phyloP scores from a whole-genome alignment of 805 yeast species.

The Ogataea ramenticola region DNA sequence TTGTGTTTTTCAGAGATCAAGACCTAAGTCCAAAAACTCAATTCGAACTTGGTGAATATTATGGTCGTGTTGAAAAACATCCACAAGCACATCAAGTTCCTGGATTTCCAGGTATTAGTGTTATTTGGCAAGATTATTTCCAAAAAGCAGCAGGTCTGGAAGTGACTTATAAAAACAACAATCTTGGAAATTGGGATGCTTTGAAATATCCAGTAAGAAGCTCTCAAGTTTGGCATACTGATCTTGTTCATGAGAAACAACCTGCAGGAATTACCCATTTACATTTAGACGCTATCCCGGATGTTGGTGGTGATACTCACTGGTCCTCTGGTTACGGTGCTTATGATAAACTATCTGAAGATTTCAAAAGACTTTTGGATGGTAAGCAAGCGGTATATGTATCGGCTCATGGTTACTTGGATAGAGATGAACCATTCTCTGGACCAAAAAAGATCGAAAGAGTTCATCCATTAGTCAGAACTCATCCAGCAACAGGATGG shows the following conservation, averaged over 20 bases:
- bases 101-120: constrained; percentile 30
- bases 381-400: constrained; percentile 41
- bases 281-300: constrained; percentile 43
- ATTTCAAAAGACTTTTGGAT: constrained; percentile 42
- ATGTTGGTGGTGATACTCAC: constrained; percentile 49
- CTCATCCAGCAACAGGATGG: constrained; percentile 62
- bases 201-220: constrained; percentile 2
- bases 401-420: constrained; percentile 32
- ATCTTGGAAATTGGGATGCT: constrained; percentile 13
- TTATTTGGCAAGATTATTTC: constrained; percentile 34
- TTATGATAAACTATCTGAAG: constrained; percentile 47
- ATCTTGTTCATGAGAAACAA: constrained; percentile 46
- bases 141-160: constrained; percentile 16
- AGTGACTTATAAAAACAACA: constrained; percentile 14
- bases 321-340: constrained; percentile 56
- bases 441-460: constrained; percentile 44
- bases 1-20: constrained; percentile 43
- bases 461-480: constrained; percentile 55
- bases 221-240: constrained; percentile 42
- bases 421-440: constrained; percentile 35
- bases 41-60: constrained; percentile 37
- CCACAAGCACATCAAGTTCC: constrained; percentile 28
- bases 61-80: constrained; percentile 37
- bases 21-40: constrained; percentile 23
- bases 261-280: constrained; percentile 52